Percentiles rank a stretch among this genome's conserved stretches.
Conservation (phyloP, 2,329 filamentous ascomycete genomes). For the Sclerotinia nivalis region DNA sequence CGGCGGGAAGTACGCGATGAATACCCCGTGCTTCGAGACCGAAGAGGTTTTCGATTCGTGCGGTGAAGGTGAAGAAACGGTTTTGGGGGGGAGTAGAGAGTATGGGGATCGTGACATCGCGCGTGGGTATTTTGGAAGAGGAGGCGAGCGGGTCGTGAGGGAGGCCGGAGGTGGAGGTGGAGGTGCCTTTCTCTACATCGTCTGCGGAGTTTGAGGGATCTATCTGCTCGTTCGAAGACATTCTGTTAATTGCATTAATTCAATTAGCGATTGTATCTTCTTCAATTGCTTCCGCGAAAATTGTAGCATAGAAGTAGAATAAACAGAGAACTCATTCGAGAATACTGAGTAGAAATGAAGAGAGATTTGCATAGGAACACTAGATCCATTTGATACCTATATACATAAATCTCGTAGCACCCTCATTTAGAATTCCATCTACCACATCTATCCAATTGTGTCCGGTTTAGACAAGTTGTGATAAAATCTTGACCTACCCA, state of each 20-base stretch:
- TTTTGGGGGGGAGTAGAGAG: not conserved
- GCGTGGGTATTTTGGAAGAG: not conserved
- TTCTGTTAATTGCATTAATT: not conserved
- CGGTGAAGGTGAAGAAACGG: conserved; percentile 13
- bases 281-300: not conserved
- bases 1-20: conserved; percentile 55
- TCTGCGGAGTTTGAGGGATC: not conserved
- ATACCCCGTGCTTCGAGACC: conserved; percentile 58
- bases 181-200: conserved; percentile 20
- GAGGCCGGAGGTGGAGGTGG: not conserved
- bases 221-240: conserved; percentile 10
- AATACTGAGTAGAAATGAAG: not conserved
- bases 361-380: not conserved
- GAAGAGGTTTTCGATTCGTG: conserved; percentile 32
- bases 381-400: not conserved
- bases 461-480: not conserved
- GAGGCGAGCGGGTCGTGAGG: not conserved
- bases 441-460: not conserved
- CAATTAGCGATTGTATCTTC: not conserved
- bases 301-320: not conserved
- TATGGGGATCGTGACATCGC: not conserved
- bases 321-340: not conserved
- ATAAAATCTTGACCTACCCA: not conserved
- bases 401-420: not conserved
- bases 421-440: not conserved